These are phyloP conservation scores for Solanum dulcamara DNA, from an alignment of 257 asterid species.

Conservation along the genomic window DNA sequence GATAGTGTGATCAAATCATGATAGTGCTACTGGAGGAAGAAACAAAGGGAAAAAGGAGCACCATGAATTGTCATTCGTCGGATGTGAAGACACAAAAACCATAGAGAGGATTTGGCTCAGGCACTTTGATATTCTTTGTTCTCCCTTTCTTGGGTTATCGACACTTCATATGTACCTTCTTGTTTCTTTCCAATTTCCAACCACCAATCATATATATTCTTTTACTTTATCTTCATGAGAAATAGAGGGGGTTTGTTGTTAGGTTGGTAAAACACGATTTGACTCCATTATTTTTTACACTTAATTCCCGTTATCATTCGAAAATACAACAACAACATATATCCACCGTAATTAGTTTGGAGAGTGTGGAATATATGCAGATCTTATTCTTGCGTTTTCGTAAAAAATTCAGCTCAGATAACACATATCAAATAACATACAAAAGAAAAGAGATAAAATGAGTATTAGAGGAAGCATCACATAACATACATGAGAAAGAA, in stretches of 20 bases:
- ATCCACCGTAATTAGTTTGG: too few relatives aligned
- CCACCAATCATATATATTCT: slow-evolving; percentile 21
- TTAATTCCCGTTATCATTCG: not conserved
- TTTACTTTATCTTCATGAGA: not conserved
- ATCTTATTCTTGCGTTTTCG: too few relatives aligned
- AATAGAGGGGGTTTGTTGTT: not conserved
- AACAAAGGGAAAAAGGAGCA: not conserved
- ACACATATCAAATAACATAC: too few relatives aligned
- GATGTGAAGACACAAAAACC: slow-evolving; percentile 7
- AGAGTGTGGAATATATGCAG: too few relatives aligned
- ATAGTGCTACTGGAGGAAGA: not conserved
- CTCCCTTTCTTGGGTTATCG: slow-evolving; percentile 10
- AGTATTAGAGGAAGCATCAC: too few relatives aligned
- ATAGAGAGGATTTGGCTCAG: slow-evolving; percentile 6
- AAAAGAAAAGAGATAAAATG: too few relatives aligned
- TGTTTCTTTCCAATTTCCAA: slow-evolving; percentile 24
- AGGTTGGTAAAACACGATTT: not conserved
- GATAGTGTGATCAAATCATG: slow-evolving; percentile 16
- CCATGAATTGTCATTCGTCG: slow-evolving; percentile 7
- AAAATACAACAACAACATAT: not conserved
- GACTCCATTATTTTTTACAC: not conserved
- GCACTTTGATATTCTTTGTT: slow-evolving; percentile 16
- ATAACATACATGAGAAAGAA: too few relatives aligned
- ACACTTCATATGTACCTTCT: slow-evolving; percentile 15
- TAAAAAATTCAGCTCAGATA: too few relatives aligned